Percentiles rank a stretch among this genome's conserved stretches.
Evolutionary conservation across 192 early-diverging fungal genomes (phyloP).

Genomic region (Helicostylum pulchrum): DNA sequence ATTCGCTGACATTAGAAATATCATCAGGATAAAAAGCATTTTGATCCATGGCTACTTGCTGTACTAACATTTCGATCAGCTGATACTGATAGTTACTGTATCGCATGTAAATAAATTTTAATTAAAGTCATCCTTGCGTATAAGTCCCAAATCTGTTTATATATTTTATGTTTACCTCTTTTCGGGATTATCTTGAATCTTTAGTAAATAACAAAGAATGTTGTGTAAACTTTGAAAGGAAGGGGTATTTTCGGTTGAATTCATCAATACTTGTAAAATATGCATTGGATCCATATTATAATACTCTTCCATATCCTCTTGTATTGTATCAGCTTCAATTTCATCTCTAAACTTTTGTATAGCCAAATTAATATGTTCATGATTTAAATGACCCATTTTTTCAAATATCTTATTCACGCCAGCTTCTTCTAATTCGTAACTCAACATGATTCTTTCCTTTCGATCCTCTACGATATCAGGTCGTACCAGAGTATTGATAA

Average conservation of each 20-base stretch:
- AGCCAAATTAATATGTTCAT: slow-evolving; percentile 28
- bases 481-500: slow-evolving; percentile 71
- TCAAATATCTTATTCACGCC: slow-evolving; percentile 40
- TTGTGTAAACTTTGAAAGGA: slow-evolving; percentile 65
- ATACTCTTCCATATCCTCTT: slow-evolving; percentile 40
- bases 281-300: slow-evolving; percentile 52
- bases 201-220: slow-evolving; percentile 66
- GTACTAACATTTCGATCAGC: slow-evolving; percentile 13
- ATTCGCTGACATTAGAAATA: slow-evolving; percentile 1
- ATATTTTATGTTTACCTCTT: slow-evolving; percentile 18
- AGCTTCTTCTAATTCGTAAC: slow-evolving; percentile 63
- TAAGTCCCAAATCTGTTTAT: background rate
- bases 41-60: slow-evolving; percentile 15
- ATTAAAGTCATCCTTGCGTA: no score
- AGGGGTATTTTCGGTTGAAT: slow-evolving; percentile 60
- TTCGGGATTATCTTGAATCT: slow-evolving; percentile 44
- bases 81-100: slow-evolving; percentile 13
- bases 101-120: background rate
- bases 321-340: slow-evolving; percentile 22
- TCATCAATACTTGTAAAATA: slow-evolving; percentile 61
- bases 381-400: slow-evolving; percentile 19
- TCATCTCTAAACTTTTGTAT: slow-evolving; percentile 28
- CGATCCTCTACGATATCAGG: slow-evolving; percentile 61
- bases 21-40: slow-evolving; percentile 8
- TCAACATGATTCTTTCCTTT: slow-evolving; percentile 61